Base-by-base conservation (phyloP, 371 early-diverging fungal species). In the Mortierella sp. region DNA sequence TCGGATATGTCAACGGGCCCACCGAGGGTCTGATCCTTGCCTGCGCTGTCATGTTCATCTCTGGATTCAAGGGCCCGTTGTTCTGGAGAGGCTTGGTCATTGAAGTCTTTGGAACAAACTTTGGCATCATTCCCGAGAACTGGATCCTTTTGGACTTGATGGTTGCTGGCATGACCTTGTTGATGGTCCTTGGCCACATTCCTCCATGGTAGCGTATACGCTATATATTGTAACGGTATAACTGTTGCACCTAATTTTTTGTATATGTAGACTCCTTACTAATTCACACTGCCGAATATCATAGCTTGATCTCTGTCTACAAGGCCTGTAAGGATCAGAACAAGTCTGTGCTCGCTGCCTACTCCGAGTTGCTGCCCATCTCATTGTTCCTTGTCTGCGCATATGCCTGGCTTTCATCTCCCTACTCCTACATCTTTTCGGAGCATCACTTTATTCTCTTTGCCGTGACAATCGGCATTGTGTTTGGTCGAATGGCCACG, bases 1-100 rank as follows among this genome's bases (percentile, higher is more conserved):
- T 99, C 23, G 95, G 97, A 15, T 91, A 94, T 60, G 79, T 98
- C 72, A 97, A 95, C 61, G 99, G 97, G 8, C 98, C 99, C 12
- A 94, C 98, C 1, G 99, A 99, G 80, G 95, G 97, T n/a, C 86
- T 99, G 24, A 81, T 95, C 32, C 42, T 93, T 6, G 89, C 90
- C 7, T 92, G 92, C 76, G 52, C 86, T 23, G 80, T 89, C 6
- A 86, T 92, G 73, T 61, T 92, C 58, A 68, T 92, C 56, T 93
- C 94, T 21, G 95, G 95, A 9, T 70, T 90, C 63, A 80, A 73
- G 50, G 75, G 67, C 1, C 75, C 72, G 8, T 43, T 87, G 46
- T 60, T 70, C 68, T 65, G 73, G 72, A 59, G 57, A 64, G 48
- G 31, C 31, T 27, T 60, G 56, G 71, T 51, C 52, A 32, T 80